These are phyloP conservation scores for Leccinum sublutescens DNA, from an alignment of 768 basidiomycete genomes.

Conservation along the genomic window DNA sequence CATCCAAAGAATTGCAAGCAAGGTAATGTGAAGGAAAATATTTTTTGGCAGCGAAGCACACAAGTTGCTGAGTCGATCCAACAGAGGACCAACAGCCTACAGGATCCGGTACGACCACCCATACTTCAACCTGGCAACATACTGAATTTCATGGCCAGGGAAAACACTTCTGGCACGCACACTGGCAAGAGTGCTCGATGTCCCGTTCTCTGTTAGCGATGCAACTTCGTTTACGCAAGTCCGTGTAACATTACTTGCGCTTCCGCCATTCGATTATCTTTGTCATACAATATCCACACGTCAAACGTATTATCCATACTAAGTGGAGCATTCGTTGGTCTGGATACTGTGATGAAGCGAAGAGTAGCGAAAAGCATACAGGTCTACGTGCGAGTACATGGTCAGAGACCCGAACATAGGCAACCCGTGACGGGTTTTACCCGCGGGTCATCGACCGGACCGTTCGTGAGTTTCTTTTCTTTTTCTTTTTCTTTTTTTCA, in stretches of 20 bases:
- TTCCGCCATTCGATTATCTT: conserved; percentile 9
- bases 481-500: too few species aligned
- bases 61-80: conserved; percentile 7
- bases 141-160: conserved; percentile 40
- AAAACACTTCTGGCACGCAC: conserved; percentile 92
- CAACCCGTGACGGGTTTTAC: too few species aligned
- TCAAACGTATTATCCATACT: conserved; percentile 92
- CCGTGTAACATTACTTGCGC: conserved; percentile 15
- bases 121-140: conserved; percentile 10
- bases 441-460: too few species aligned
- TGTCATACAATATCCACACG: conserved; percentile 72
- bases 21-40: conserved; percentile 50
- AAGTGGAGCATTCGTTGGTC: conserved; percentile 83
- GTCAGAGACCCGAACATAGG: too few species aligned
- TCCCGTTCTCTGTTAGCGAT: conserved; percentile 92
- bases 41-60: conserved; percentile 1
- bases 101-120: conserved; percentile 64
- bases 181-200: conserved; percentile 83
- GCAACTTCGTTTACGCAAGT: conserved; percentile 94
- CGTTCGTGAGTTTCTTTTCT: too few species aligned
- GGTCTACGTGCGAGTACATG: too few species aligned
- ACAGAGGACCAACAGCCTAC: conserved; percentile 64
- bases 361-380: too few species aligned
- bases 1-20: too few species aligned
- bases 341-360: too few species aligned